These are phyloP conservation scores for Juglanconis oblonga DNA, from an alignment of 2,329 filamentous ascomycete species.

Conservation along the genomic window DNA sequence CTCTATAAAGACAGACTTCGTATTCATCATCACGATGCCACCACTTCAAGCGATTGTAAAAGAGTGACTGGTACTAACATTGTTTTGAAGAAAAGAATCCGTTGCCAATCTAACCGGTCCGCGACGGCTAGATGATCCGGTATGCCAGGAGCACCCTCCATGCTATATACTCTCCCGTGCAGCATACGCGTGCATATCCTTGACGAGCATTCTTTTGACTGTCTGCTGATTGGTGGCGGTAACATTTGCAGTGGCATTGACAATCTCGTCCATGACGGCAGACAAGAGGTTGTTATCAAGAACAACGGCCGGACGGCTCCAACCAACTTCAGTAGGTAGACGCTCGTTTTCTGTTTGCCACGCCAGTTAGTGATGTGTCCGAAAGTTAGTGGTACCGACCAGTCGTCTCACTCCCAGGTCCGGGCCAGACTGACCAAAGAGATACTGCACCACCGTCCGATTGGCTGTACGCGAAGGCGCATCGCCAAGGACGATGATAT, in stretches of 20 bases:
- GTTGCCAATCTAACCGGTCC: too few species aligned
- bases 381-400: too few species aligned
- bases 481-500: constrained; percentile 48
- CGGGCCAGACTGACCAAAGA: constrained; percentile 36
- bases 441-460: constrained; percentile 38
- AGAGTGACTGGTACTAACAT: too few species aligned
- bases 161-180: too few species aligned
- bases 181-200: background rate
- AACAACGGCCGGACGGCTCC: constrained; percentile 12
- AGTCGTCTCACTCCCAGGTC: too few species aligned
- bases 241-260: background rate
- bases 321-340: constrained; percentile 21
- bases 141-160: too few species aligned
- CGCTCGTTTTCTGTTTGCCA: constrained; percentile 20
- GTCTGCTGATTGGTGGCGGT: background rate
- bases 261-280: background rate
- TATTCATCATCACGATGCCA: too few species aligned
- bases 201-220: background rate
- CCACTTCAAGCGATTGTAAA: too few species aligned
- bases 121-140: too few species aligned
- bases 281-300: background rate
- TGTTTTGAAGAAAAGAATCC: too few species aligned
- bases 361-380: background rate
- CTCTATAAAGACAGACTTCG: too few species aligned
- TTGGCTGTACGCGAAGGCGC: constrained; percentile 35